Evolutionary conservation across 75 land plant species (phyloP), one percentile per base, ranked within the genome.

Genomic region (Pseudotsuga menziesii): DNA sequence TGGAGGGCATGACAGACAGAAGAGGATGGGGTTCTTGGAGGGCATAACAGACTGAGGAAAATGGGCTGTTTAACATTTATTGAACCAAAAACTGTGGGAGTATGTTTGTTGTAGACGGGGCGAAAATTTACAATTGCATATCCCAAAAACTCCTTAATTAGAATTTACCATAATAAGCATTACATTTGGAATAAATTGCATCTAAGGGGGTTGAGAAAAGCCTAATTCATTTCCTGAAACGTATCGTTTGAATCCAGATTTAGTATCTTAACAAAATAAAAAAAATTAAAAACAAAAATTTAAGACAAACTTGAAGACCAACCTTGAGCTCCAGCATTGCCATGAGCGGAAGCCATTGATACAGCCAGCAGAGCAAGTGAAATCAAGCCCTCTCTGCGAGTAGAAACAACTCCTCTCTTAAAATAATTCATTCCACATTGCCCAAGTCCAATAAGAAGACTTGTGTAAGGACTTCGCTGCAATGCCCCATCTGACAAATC

Each of bases 381-480:
- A 17, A 32, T 5, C 26, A 64, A 36, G 39, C 69, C 69, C 35
- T 64, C 69, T 36, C 69, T 64, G 69, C 69, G 69, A 64, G 69
- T 64, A 17, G 5, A 27, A 61, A 61, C 52, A 48, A 48, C 52
- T 48, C 52, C 52, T 48, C 52, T 48, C 52, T 48, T 48, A 48
- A 11, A 48, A 48, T 48, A 48, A 48, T 48, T 48, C 52, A 8
- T 48, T 48, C 52, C 52, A 8, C 52, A 48, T 48, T 48, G 52
- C 52, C 52, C 52, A 8, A 48, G 1, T 48, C 52, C 52, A 48
- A 48, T 48, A 0, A 7, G 52, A 48, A 7, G 52, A 48, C 11
- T 48, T 48, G 52, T 48, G 52, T 48, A 48, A 48, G 52, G 52
- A 7, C 8, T 48, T 48, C 11, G 52, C 52, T 7, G 52, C 52